Conservation (phyloP, 1,139 yeast species). For the Saccharomyces hybrid region DNA sequence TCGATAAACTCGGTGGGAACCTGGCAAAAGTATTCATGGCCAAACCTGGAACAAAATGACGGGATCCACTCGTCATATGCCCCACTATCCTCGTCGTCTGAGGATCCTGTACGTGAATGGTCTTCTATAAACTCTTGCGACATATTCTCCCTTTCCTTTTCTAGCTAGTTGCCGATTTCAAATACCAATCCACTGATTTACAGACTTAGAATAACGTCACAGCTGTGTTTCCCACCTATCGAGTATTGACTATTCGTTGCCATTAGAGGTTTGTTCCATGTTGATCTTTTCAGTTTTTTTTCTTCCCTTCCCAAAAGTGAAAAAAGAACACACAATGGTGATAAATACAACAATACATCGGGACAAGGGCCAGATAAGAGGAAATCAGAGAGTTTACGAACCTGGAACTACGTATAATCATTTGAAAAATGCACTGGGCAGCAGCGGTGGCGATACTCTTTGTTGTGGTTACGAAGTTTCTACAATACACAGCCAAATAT, state of each 20-base stretch:
- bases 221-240: not conserved
- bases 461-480: constrained; percentile 19
- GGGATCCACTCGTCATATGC: constrained; percentile 73
- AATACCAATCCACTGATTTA: not conserved
- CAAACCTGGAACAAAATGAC: constrained; percentile 77
- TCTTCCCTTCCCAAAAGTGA: not conserved
- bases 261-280: constrained; percentile 11
- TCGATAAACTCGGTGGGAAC: constrained; percentile 90
- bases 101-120: constrained; percentile 15
- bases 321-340: not conserved
- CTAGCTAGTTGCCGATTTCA: not conserved
- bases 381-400: not conserved
- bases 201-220: not conserved
- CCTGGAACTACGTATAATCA: not conserved
- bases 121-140: constrained; percentile 19
- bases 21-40: constrained; percentile 89
- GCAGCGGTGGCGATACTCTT: constrained; percentile 23
- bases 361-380: not conserved
- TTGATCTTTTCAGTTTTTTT: not conserved
- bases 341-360: not conserved
- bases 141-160: not conserved
- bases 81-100: constrained; percentile 29
- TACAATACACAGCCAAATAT: constrained; percentile 18
- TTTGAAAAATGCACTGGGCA: constrained; percentile 15
- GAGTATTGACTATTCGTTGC: not conserved